Conservation (phyloP, 2,329 filamentous ascomycete species). For the Hypoxylon sp. region DNA sequence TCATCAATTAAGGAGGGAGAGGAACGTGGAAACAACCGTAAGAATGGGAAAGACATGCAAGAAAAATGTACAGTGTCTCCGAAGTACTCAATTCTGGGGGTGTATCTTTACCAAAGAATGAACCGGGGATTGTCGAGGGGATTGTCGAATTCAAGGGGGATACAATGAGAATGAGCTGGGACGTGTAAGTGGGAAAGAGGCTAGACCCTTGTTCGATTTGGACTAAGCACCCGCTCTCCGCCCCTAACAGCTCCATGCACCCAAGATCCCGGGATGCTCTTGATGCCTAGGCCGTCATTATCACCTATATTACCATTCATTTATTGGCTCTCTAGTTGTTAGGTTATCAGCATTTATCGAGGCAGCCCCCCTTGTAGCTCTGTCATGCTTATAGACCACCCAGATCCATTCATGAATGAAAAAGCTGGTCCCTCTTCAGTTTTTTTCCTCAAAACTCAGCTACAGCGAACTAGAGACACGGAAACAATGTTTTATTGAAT, state of each 20-base stretch:
- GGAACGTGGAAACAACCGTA: conserved; percentile 9
- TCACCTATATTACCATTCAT: conserved; percentile 46
- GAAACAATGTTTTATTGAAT: conserved; percentile 23
- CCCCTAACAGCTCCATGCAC: conserved; percentile 51
- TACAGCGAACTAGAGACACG: conserved; percentile 22
- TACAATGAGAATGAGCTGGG: conserved; percentile 18
- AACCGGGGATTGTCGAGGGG: conserved; percentile 32
- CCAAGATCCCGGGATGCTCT: conserved; percentile 55
- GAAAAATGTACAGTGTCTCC: conserved; percentile 36
- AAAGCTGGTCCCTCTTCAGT: background rate
- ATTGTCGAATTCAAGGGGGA: conserved; percentile 29
- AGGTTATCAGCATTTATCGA: conserved; percentile 27
- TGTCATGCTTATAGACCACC: conserved; percentile 1
- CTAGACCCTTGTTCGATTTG: conserved; percentile 53
- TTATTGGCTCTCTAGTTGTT: conserved; percentile 38
- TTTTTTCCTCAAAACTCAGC: conserved; percentile 6
- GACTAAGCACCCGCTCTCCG: conserved; percentile 45
- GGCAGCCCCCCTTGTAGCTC: conserved; percentile 10
- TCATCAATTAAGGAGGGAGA: conserved; percentile 30
- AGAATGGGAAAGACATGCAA: conserved; percentile 22
- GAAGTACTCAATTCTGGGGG: conserved; percentile 21
- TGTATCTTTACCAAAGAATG: conserved; percentile 29
- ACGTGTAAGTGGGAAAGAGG: conserved; percentile 41
- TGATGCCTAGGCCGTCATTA: conserved; percentile 44
- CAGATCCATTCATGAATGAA: background rate